Conservation (phyloP, 2,329 filamentous ascomycete genomes). For the Ceratocystis cubensis region DNA sequence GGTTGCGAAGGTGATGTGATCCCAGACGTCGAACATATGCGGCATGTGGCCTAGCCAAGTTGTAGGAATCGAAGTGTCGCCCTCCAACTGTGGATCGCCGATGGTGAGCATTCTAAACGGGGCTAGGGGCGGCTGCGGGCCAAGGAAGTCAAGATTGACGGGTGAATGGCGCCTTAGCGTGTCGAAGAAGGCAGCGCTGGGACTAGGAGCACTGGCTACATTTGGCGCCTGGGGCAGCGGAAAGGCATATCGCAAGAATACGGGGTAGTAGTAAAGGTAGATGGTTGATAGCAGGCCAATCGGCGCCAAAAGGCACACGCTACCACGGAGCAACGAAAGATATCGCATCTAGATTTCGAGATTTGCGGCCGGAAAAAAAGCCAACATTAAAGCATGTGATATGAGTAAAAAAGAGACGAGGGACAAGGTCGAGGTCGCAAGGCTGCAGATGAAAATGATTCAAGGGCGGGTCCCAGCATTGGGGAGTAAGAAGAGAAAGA, state of each 20-base stretch:
- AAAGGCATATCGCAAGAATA: constrained; percentile 70
- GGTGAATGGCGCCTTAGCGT: constrained; percentile 19
- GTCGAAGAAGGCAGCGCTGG: constrained; percentile 20
- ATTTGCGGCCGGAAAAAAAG: neutral
- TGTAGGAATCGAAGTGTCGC: constrained; percentile 68
- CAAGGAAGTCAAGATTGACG: constrained; percentile 5
- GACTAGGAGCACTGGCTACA: constrained; percentile 17
- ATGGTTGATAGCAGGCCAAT: constrained; percentile 56
- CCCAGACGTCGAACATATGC: constrained; percentile 37
- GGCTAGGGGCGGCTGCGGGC: constrained; percentile 32
- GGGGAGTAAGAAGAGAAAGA: neutral
- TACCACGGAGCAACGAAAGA: constrained; percentile 44
- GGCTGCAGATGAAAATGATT: neutral
- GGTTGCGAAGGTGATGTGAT: constrained; percentile 38
- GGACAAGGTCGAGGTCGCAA: neutral
- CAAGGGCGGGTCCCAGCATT: neutral
- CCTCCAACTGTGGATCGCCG: constrained; percentile 87
- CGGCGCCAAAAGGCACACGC: constrained; percentile 38
- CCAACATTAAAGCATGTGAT: neutral
- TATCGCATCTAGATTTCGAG: constrained; percentile 28
- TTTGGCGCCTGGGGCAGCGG: constrained; percentile 37
- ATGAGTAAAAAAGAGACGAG: neutral
- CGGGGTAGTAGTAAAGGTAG: constrained; percentile 80
- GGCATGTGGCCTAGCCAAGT: constrained; percentile 42
- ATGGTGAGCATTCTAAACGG: constrained; percentile 80